A percentile compares a stretch with the other conserved stretches of the same genome.
These are phyloP conservation scores for Brassica hybrid DNA, from an alignment of 441 rosid genomes.

Conservation along the genomic window DNA sequence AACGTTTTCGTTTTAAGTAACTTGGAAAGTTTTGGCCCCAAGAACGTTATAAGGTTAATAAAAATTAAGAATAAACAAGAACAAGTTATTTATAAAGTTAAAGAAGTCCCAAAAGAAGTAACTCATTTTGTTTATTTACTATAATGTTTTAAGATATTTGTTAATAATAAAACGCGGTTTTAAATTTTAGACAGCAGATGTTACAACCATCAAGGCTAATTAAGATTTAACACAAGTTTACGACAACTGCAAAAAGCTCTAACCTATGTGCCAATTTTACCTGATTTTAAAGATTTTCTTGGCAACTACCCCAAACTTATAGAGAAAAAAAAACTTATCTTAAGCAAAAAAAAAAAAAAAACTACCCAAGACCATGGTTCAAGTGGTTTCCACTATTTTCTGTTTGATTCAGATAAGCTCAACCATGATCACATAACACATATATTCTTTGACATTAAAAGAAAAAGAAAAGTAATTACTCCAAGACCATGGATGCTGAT, in stretches of 20 bases:
- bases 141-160: background rate
- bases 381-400: no score
- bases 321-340: no score
- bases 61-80: background rate
- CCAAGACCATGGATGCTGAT: background rate
- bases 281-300: constrained; percentile 1
- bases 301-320: background rate
- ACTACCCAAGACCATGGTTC: no score
- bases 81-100: constrained; percentile 31
- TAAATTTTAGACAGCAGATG: constrained; percentile 28
- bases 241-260: background rate
- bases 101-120: constrained; percentile 31
- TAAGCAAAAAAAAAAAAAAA: no score
- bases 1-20: background rate
- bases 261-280: constrained; percentile 24
- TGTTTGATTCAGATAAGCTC: background rate
- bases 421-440: background rate
- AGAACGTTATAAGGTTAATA: constrained; percentile 18
- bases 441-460: background rate
- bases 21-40: background rate
- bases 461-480: background rate
- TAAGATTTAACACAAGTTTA: constrained; percentile 5
- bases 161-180: constrained; percentile 38
- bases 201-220: constrained; percentile 10
- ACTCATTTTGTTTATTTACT: constrained; percentile 28